Evolutionary conservation across 2,329 filamentous ascomycete species (phyloP), one percentile per base, ranked within the genome.

Genomic region (Monilinia vaccinii-corymbosi): DNA sequence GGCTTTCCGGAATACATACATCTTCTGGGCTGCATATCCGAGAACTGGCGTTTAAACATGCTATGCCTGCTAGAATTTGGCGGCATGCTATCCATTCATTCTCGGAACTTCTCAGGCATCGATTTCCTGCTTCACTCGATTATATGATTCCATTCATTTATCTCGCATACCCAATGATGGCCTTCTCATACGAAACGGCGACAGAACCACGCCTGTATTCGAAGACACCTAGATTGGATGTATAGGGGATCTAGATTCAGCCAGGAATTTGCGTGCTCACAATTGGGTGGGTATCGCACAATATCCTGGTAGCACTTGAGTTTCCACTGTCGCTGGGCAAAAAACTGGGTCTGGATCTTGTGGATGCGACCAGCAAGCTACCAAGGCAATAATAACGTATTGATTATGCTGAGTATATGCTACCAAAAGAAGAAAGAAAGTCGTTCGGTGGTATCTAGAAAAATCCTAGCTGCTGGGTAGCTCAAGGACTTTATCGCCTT

Each of bases 31-130:
- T 11, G 4, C 2, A 13, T 21, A 13, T 31, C 13, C 10, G 7
- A 7, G n/a, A 6, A 28, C 73, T 97, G 0, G 87, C 91, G 0
- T 80, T 81, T 0, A 93, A 94, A 62, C 96, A 96, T 66, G 85
- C 85, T 0, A 97, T 97, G 89, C 92, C 92, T 0, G 90, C 89
- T 0, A 78, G 92, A 0, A 94, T 97, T 89, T 97, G 93, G 94
- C 81, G 90, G 0, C 89, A 79, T 87, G 92, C 89, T 0, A 97
- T 97, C 2, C 90, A 95, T 69, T 86, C 84, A 0, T 93, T 93
- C 61, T 77, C 96, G 0, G 90, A 95, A 64, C 71, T 94, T 0
- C 73, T 95, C 0, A 78, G 89, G 0, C 84, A 89, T 64, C 81
- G 86, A 3, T 75, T 96, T 0, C 92, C 92, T 0, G 79, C 78